Evolutionary conservation across 352 stramenopile species (phyloP).

Genomic region (Phytopythium helicoides): DNA sequence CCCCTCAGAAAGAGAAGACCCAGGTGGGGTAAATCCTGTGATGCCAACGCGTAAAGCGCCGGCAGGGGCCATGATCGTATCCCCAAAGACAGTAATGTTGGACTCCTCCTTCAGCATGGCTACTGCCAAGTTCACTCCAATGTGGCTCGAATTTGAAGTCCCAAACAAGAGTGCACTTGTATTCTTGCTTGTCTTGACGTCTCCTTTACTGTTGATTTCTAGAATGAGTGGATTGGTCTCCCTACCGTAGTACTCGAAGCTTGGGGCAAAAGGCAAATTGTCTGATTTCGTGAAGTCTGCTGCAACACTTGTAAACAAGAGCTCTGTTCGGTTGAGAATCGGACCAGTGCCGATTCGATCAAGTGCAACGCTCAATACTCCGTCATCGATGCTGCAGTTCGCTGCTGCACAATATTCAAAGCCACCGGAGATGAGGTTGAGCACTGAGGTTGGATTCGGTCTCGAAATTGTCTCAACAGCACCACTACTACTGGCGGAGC

Average conservation of each 20-base stretch:
- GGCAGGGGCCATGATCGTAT: constrained; percentile 4
- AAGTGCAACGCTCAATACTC: constrained; percentile 13
- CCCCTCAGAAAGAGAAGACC: not conserved
- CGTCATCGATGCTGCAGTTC: constrained; percentile 12
- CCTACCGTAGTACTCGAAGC: not conserved
- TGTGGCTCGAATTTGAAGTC: not conserved
- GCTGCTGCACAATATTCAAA: constrained; percentile 16
- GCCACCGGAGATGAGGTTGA: constrained; percentile 13
- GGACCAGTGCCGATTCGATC: constrained; percentile 3
- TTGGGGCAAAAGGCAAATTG: constrained; percentile 5
- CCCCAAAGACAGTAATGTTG: not conserved
- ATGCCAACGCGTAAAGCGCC: not conserved
- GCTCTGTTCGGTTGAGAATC: not conserved
- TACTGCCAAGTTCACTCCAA: not conserved
- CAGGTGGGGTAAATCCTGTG: not conserved
- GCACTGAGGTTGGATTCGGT: not conserved
- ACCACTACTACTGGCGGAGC: not conserved
- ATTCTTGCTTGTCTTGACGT: not conserved
- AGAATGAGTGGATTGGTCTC: not conserved
- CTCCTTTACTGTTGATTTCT: not conserved
- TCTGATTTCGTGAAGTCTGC: constrained; percentile 1
- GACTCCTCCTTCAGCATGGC: not conserved
- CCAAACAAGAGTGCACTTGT: not conserved
- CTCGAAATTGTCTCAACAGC: not conserved
- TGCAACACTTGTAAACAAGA: not conserved